phyloP scores from a whole-genome alignment of 768 basidiomycete species.

The Termitomyces sp. region DNA sequence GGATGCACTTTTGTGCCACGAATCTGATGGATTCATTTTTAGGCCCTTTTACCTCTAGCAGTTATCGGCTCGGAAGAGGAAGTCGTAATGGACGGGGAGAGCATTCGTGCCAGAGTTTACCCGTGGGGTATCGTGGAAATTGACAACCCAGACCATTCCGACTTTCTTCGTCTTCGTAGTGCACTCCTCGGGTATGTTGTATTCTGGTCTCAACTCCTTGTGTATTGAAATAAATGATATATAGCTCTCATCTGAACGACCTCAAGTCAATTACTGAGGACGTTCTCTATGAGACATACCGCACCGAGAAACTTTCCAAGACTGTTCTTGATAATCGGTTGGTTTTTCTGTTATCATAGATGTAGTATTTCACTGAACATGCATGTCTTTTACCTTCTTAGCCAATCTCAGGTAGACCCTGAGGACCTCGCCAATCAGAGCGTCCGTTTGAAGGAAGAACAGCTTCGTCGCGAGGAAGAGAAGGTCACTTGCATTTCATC shows the following conservation, averaged over 20 bases:
- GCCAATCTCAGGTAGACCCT: constrained; percentile 73
- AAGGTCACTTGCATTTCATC: constrained; percentile 40
- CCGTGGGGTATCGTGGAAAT: constrained; percentile 93
- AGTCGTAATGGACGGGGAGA: constrained; percentile 74
- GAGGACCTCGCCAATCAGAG: constrained; percentile 85
- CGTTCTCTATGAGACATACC: constrained; percentile 82
- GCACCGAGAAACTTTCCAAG: constrained; percentile 84
- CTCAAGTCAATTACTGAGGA: constrained; percentile 83
- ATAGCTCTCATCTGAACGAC: constrained; percentile 77
- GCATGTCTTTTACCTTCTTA: constrained; percentile 12
- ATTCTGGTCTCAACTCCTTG: constrained; percentile 17
- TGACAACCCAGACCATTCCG: constrained; percentile 88
- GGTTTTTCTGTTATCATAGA: not conserved
- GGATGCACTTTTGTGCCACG: not conserved
- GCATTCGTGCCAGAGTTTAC: constrained; percentile 78
- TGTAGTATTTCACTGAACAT: not conserved
- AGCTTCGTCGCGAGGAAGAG: constrained; percentile 84
- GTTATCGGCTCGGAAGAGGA: constrained; percentile 89
- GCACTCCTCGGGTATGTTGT: constrained; percentile 62
- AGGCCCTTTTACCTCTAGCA: constrained; percentile 78
- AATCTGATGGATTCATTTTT: constrained; percentile 1
- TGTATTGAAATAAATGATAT: constrained; percentile 7
- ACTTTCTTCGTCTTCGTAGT: constrained; percentile 74
- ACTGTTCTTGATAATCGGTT: constrained; percentile 59
- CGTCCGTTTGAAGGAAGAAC: constrained; percentile 87